Evolutionary conservation across 1,139 yeast genomes (phyloP), one percentile per base, ranked within the genome.

Genomic region (Blastobotrys elegans): DNA sequence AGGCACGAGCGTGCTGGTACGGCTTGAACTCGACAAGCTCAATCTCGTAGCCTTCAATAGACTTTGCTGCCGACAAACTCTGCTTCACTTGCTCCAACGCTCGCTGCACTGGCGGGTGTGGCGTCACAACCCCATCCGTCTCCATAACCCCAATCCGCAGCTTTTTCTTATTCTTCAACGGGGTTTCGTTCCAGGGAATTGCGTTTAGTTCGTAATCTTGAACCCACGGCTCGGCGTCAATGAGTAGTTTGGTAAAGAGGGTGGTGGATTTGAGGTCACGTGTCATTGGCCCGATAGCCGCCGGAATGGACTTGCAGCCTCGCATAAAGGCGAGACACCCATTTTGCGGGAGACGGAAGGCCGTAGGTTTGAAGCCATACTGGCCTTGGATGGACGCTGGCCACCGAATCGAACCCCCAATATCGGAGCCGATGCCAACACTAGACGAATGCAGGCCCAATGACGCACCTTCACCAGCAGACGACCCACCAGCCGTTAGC

Each of bases 391-490:
- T 74, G 10, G 74, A 69, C 2, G 82, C 75, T 2, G 86, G 86
- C 48, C 71, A 70, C 47, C 85, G 66, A 44, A 80, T 77, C 27
- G 79, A 71, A 4, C 85, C 86, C 13, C 84, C 86, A 55, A 81
- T 77, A 61, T 81, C 85, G 14, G 83, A 77, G 8, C 84, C 84
- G 37, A 79, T 62, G 0, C 84, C 84, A 31, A 79, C 54, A 8
- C 71, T 61, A 0, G 80, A 68, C 4, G 75, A 82, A 39, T 69
- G 69, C 18, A 75, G 61, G 1, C 74, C 80, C 24, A 78, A 60
- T n/a, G 79, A 59, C 0, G 83, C 74, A 13, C 79, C 83, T 59
- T 79, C 85, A 40, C 86, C 86, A 7, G 84, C 83, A 13, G 80
- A 73, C 3, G 80, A 74, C 1, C 85, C 85, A 33, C 84, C 84